Evolutionary conservation across 1,139 yeast genomes (phyloP).

Genomic region (Kodamaea suecica): DNA sequence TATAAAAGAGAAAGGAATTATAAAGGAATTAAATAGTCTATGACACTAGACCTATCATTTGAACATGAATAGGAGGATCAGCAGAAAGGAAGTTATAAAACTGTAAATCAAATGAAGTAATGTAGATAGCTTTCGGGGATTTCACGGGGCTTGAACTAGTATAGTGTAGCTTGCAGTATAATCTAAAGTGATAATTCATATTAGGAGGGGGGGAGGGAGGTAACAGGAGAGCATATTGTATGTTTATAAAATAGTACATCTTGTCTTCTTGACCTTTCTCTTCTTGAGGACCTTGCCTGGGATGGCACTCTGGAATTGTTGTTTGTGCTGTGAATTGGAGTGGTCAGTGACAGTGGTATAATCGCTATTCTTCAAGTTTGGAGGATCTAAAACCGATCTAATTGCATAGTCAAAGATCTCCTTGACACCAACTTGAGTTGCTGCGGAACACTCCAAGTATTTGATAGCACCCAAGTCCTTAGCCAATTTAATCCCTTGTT

Average conservation of each 20-base stretch:
- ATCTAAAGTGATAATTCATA: no score
- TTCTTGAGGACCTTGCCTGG: conserved; percentile 14
- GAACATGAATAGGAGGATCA: no score
- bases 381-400: conserved; percentile 63
- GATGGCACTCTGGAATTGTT: conserved; percentile 8
- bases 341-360: conserved; percentile 8
- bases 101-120: no score
- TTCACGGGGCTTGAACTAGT: no score
- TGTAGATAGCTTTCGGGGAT: no score
- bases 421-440: conserved; percentile 81
- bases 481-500: conserved; percentile 68
- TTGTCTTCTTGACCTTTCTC: conserved; percentile 34
- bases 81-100: no score
- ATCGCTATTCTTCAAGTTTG: conserved; percentile 20
- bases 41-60: conserved; percentile 3
- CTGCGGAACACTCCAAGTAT: conserved; percentile 90
- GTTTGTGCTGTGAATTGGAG: conserved; percentile 6
- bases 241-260: conserved; percentile 37
- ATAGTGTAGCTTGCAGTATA: no score
- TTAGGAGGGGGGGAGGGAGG: no score
- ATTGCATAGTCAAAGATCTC: conserved; percentile 83
- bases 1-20: conserved; percentile 4
- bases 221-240: no score
- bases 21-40: conserved; percentile 5
- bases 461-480: conserved; percentile 70